Percentiles rank a stretch among this genome's conserved stretches.
phyloP scores from a whole-genome alignment of 1,139 yeast species.

The Yamadazyma pseudoaaseri region DNA sequence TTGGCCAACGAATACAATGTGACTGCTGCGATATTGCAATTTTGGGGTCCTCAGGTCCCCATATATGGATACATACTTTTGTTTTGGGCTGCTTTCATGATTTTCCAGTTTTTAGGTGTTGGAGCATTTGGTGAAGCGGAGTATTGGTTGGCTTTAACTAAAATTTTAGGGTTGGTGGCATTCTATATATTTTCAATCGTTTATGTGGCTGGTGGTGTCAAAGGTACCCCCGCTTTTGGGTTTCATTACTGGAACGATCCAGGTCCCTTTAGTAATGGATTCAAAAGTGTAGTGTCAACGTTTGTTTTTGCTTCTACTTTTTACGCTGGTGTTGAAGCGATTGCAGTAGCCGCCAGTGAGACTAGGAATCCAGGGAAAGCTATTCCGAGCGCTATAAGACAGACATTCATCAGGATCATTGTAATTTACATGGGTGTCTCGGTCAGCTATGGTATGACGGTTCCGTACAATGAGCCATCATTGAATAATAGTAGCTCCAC shows the following conservation, averaged over 20 bases:
- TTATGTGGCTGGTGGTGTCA: constrained; percentile 67
- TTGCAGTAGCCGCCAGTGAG: constrained; percentile 58
- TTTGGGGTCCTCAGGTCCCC: constrained; percentile 63
- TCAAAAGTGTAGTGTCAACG: constrained; percentile 66
- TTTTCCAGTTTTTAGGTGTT: constrained; percentile 57
- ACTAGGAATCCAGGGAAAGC: constrained; percentile 55
- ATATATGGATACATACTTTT: constrained; percentile 56
- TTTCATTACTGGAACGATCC: constrained; percentile 54
- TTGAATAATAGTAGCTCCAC: constrained; percentile 25
- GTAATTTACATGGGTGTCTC: constrained; percentile 56
- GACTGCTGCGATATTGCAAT: constrained; percentile 50
- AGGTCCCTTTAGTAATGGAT: constrained; percentile 51
- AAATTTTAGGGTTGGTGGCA: constrained; percentile 54
- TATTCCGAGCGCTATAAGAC: constrained; percentile 58
- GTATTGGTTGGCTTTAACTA: constrained; percentile 60
- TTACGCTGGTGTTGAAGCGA: constrained; percentile 57
- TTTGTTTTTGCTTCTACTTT: constrained; percentile 69
- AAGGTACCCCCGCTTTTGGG: constrained; percentile 51
- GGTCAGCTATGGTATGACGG: constrained; percentile 52
- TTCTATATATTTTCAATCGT: constrained; percentile 58
- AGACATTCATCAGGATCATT: constrained; percentile 53
- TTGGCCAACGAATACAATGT: constrained; percentile 60
- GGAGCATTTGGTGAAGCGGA: constrained; percentile 66
- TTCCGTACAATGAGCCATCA: constrained; percentile 47
- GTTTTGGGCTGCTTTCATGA: constrained; percentile 54